Conservation (phyloP, 805 yeast genomes). For the Clavispora asparagi region DNA sequence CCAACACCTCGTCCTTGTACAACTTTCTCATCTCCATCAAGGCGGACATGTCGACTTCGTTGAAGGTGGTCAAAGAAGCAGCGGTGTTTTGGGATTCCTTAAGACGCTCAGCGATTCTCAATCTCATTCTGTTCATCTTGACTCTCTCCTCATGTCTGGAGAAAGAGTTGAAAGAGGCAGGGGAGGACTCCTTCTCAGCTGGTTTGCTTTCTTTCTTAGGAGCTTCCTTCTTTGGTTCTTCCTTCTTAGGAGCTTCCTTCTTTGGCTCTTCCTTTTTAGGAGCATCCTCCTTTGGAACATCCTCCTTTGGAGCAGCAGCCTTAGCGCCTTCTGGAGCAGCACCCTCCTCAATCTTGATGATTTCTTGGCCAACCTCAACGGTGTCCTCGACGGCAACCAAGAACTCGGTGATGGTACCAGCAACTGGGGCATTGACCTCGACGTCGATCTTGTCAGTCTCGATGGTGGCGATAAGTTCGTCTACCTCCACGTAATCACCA, state of each 20-base stretch:
- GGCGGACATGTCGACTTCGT: conserved; percentile 95
- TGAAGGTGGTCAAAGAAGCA: conserved; percentile 95
- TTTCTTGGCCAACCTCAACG: conserved; percentile 92
- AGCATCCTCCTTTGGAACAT: conserved; percentile 14
- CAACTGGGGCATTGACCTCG: conserved; percentile 89
- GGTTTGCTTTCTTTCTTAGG: conserved; percentile 7
- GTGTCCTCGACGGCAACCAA: conserved; percentile 85
- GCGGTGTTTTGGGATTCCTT: conserved; percentile 99
- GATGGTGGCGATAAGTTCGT: conserved; percentile 91
- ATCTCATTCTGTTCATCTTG: conserved; percentile 99
- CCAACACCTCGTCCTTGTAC: conserved; percentile 94
- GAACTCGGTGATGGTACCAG: conserved; percentile 84
- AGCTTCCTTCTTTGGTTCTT: conserved; percentile 18
- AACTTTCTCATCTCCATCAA: conserved; percentile 90
- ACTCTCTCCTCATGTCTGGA: conserved; percentile 87
- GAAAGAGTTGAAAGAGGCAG: conserved; percentile 43
- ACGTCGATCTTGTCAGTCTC: conserved; percentile 98
- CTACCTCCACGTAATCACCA: conserved; percentile 83
- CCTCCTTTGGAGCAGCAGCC: conserved; percentile 9
- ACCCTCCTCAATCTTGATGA: conserved; percentile 77
- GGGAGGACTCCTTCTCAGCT: conserved; percentile 21
- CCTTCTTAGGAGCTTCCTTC: conserved; percentile 29
- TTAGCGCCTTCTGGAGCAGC: conserved; percentile 23
- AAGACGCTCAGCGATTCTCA: conserved; percentile 97
- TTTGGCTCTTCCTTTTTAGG: conserved; percentile 23